Percentiles rank a stretch among this genome's conserved stretches.
Evolutionary conservation across 805 yeast species (phyloP).

Genomic region (Lachancea waltii): DNA sequence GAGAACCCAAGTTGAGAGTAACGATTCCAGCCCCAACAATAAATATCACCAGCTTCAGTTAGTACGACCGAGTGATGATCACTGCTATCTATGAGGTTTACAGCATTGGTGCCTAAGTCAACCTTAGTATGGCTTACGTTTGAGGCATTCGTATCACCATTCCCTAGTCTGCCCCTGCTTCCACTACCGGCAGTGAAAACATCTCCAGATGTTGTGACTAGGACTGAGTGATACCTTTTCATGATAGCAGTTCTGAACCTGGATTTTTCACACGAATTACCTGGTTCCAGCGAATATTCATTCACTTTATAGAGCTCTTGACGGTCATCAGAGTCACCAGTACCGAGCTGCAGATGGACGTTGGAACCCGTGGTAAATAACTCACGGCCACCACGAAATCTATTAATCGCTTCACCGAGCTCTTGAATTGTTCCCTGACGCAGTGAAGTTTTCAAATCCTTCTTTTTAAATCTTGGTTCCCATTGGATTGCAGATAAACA

Average conservation of each 20-base stretch:
- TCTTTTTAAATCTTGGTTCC: constrained; percentile 3
- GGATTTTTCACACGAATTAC: constrained; percentile 27
- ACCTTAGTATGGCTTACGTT: constrained; percentile 42
- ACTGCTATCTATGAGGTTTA: constrained; percentile 42
- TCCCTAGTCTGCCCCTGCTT: constrained; percentile 67
- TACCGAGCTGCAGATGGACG: constrained; percentile 54
- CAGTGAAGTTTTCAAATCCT: too few relatives aligned
- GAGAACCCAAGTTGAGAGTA: constrained; percentile 60
- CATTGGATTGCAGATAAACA: neutral
- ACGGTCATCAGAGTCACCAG: constrained; percentile 56
- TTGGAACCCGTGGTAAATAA: constrained; percentile 55
- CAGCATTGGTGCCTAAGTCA: constrained; percentile 31
- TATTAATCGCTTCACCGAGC: neutral
- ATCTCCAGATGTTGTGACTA: constrained; percentile 48
- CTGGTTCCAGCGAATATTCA: constrained; percentile 25
- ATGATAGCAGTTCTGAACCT: constrained; percentile 44
- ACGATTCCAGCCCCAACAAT: constrained; percentile 74
- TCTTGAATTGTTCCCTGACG: constrained; percentile 1
- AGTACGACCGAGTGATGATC: constrained; percentile 63
- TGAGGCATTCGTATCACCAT: constrained; percentile 36
- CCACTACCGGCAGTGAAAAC: constrained; percentile 61
- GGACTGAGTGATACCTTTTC: constrained; percentile 60
- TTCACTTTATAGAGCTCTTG: constrained; percentile 37
- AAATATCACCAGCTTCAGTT: constrained; percentile 47
- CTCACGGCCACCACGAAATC: constrained; percentile 9